Conservation (phyloP, 1,284 basidiomycete genomes). For the Rhodotorula glutinis region DNA sequence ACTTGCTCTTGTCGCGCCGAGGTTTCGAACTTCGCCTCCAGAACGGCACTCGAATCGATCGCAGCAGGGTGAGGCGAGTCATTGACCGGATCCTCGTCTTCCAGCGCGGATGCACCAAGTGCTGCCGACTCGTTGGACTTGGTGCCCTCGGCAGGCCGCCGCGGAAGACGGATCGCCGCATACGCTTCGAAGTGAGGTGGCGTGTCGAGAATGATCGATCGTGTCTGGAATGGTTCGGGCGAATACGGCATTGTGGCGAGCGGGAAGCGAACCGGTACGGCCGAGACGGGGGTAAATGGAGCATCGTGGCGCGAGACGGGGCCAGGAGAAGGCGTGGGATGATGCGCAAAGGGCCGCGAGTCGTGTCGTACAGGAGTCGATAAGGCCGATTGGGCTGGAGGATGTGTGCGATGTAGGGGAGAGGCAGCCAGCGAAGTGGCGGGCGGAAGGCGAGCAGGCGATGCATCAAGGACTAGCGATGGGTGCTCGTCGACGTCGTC, state of each 20-base stretch:
- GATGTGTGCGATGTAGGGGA: too few relatives aligned
- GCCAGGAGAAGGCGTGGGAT: not conserved
- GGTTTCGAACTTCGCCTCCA: not conserved
- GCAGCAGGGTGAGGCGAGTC: too few relatives aligned
- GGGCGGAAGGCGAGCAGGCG: too few relatives aligned
- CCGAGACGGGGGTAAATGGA: conserved; percentile 1
- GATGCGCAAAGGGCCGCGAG: not conserved
- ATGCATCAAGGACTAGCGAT: too few relatives aligned
- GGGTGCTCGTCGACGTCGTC: too few relatives aligned
- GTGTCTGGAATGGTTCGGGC: conserved; percentile 35
- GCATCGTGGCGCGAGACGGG: not conserved
- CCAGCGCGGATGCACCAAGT: not conserved
- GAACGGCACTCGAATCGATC: too few relatives aligned
- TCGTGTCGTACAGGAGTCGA: too few relatives aligned
- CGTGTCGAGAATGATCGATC: conserved; percentile 36
- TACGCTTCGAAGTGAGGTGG: conserved; percentile 20
- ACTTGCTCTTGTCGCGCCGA: too few relatives aligned
- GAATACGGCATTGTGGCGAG: not conserved
- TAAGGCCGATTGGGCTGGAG: too few relatives aligned
- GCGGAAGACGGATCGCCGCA: conserved; percentile 13
- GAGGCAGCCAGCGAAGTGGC: too few relatives aligned
- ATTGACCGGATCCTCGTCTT: not conserved
- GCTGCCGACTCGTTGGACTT: not conserved
- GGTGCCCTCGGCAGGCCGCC: not conserved
- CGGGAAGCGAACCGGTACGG: conserved; percentile 11